Evolutionary conservation across 257 asterid species (phyloP).

Genomic region (Solanum sejunctum): DNA sequence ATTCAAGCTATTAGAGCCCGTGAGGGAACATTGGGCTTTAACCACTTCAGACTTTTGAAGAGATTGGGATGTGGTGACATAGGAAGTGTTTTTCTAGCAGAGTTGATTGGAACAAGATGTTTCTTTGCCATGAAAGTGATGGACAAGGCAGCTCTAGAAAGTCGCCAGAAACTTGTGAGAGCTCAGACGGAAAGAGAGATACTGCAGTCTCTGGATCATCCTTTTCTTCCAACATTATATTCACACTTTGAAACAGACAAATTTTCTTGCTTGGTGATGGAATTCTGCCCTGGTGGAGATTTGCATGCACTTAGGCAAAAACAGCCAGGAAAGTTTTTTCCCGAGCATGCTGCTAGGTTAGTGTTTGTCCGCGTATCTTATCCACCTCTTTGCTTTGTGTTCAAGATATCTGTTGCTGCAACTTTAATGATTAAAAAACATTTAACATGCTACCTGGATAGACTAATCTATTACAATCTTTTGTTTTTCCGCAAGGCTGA

Average conservation of each 20-base stretch:
- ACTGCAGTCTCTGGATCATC: constrained; percentile 49
- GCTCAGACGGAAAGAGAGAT: constrained; percentile 63
- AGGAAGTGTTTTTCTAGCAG: constrained; percentile 47
- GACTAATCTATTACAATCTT: not conserved
- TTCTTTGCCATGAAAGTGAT: constrained; percentile 66
- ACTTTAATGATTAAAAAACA: not conserved
- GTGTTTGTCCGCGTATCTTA: not conserved
- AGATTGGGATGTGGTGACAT: constrained; percentile 57
- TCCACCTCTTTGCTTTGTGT: not conserved
- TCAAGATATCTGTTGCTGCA: not conserved
- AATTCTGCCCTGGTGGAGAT: constrained; percentile 63
- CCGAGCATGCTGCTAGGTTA: constrained; percentile 58
- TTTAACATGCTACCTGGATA: not conserved
- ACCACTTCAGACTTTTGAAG: constrained; percentile 38
- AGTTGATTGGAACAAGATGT: constrained; percentile 42
- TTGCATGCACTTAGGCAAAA: constrained; percentile 51
- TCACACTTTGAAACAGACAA: constrained; percentile 51
- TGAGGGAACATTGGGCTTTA: constrained; percentile 33
- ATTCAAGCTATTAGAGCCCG: constrained; percentile 41
- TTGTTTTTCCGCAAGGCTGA: not conserved
- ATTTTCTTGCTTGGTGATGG: constrained; percentile 57
- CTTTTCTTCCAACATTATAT: constrained; percentile 54
- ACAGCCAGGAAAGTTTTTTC: constrained; percentile 44
- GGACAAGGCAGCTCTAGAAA: constrained; percentile 43
- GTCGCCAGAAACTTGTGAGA: constrained; percentile 48